Base-by-base conservation (phyloP, 352 stramenopile genomes). In the Globisporangium lucens region DNA sequence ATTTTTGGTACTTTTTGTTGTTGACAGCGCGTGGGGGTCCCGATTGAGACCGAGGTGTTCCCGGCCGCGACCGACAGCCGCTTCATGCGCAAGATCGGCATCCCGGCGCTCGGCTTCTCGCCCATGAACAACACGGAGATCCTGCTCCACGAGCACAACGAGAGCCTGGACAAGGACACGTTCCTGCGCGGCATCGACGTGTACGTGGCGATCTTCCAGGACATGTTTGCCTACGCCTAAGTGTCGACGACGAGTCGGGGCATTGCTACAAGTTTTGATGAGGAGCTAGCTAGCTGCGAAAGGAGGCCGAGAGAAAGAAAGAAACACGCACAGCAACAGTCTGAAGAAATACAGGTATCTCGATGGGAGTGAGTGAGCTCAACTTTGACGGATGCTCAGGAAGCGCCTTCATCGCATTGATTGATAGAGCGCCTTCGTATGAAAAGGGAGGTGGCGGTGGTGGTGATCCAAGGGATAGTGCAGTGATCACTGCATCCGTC, bases 141-240 rank as follows among this genome's bases (percentile, higher is more conserved):
- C 35, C 72, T 98, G 60, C 77, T 98, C 24, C 95, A 98, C 69
- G 95, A 98, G 79, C 92, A 98, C 82, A 97, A 98, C 74, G 95
- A 98, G 76, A 96, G 91, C 59, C 76, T 98, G 38, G 82, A 97
- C 66, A 89, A 98, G 72, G 80, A 84, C 56, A 90, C 88, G 29
- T 98, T 98, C 69, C 51, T 97, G 24, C 77, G 97, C 57, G 95
- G 95, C n/a, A 93, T 98, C 65, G 79, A 81, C 58, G 82, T 98
- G 13, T 98, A 80, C 68, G 73, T 70, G 29, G 51, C 71, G 27
- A 74, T 87, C 27, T 83, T 87, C 43, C 62, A 65, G 2, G 73
- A 82, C 35, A 57, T 87, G 58, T 74, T 87, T 51, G 38, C 68
- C 13, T 53, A 75, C 47, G 61, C 22, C 12, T 69, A 69, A 49